A percentile compares a stretch with the other conserved stretches of the same genome.
phyloP scores from a whole-genome alignment of 164 flowering plant genomes.

The Kingdonia uniflora region DNA sequence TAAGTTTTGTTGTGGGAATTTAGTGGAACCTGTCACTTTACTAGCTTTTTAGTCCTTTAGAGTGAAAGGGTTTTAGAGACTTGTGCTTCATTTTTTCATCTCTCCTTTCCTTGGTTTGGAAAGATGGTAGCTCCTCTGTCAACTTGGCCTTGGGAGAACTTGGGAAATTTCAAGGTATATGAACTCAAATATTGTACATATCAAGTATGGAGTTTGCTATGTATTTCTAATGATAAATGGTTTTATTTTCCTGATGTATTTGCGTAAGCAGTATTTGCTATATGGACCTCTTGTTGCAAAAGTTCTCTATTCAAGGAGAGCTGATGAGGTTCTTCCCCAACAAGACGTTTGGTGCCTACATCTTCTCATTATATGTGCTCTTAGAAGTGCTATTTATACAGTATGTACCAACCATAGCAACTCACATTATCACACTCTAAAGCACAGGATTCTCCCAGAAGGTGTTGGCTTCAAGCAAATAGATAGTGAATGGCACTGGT shows the following conservation, averaged over 20 bases:
- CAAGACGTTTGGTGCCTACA: constrained; percentile 42
- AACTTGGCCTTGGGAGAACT: constrained; percentile 29
- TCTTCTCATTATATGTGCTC: constrained; percentile 39
- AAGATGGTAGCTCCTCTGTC: constrained; percentile 19
- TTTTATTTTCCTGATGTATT: background rate
- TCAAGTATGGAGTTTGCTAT: background rate
- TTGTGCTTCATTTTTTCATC: too few species aligned
- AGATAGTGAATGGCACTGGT: constrained; percentile 85
- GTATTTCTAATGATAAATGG: background rate
- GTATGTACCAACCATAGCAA: constrained; percentile 33
- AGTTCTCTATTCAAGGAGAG: constrained; percentile 21
- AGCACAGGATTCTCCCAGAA: constrained; percentile 31
- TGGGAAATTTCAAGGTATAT: constrained; percentile 21
- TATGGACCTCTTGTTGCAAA: constrained; percentile 66
- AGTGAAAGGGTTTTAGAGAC: too few species aligned
- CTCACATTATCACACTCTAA: constrained; percentile 43
- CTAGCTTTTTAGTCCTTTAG: too few species aligned
- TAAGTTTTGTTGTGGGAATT: too few species aligned
- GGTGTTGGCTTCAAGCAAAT: constrained; percentile 69
- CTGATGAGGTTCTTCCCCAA: constrained; percentile 14
- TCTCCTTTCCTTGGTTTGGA: background rate
- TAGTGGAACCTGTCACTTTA: too few species aligned
- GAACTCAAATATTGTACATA: background rate
- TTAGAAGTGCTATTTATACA: constrained; percentile 40
- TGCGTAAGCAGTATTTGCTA: constrained; percentile 41